A percentile compares a stretch with the other conserved stretches of the same genome.
phyloP scores from a whole-genome alignment of 345 rosid genomes.

The Rubroshorea leprosula region DNA sequence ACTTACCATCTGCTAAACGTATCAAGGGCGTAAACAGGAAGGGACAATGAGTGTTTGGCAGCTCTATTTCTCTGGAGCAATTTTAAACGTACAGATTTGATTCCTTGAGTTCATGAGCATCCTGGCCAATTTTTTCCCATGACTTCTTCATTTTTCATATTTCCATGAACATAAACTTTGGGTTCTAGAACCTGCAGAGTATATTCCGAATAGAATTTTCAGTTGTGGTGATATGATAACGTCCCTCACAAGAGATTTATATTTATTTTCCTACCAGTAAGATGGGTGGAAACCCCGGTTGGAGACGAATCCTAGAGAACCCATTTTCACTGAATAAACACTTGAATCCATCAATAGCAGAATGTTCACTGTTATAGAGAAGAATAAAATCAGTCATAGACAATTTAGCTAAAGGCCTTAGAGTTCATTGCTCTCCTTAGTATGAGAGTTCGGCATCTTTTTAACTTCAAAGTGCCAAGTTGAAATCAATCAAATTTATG shows the following conservation, averaged over 20 bases:
- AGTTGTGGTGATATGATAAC: background rate
- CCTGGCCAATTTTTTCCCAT: constrained; percentile 53
- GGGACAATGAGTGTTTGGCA: too few relatives aligned
- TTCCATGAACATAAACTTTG: constrained; percentile 63
- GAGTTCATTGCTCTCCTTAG: background rate
- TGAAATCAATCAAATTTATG: background rate
- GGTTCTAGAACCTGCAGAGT: constrained; percentile 59
- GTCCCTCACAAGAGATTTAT: background rate
- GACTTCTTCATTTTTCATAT: constrained; percentile 28
- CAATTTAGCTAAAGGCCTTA: background rate
- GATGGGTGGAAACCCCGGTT: constrained; percentile 50
- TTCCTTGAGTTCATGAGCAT: constrained; percentile 28
- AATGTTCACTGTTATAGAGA: constrained; percentile 55
- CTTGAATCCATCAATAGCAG: constrained; percentile 54
- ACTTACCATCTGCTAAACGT: too few relatives aligned
- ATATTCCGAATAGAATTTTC: constrained; percentile 4
- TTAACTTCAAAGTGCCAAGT: too few relatives aligned
- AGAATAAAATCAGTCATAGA: background rate
- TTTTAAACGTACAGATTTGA: too few relatives aligned
- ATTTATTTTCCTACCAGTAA: constrained; percentile 38
- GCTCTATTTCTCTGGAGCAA: too few relatives aligned
- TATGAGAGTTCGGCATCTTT: background rate
- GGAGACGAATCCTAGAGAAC: constrained; percentile 55
- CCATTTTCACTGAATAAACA: constrained; percentile 60
- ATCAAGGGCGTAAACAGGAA: too few relatives aligned